phyloP scores from a whole-genome alignment of 345 rosid species.

The Pistacia integerrima region DNA sequence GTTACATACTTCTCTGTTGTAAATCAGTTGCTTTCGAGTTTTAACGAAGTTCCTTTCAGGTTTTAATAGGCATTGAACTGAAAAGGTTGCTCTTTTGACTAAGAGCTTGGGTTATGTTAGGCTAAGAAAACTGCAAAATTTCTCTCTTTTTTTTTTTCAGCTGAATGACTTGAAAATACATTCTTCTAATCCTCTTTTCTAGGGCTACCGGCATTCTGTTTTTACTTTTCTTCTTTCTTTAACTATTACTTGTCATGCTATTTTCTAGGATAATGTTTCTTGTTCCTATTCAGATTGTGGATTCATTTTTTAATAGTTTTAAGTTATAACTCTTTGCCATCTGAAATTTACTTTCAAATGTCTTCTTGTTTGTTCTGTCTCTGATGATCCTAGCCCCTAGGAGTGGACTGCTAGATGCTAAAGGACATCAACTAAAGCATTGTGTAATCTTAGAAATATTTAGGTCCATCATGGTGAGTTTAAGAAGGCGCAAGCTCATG shows the following conservation, averaged over 20 bases:
- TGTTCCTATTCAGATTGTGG: neutral
- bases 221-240: neutral
- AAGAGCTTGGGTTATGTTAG: conserved; percentile 9
- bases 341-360: conserved; percentile 6
- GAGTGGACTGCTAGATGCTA: conserved; percentile 24
- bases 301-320: conserved; percentile 8
- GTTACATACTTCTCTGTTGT: conserved; percentile 7
- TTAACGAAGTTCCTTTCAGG: neutral
- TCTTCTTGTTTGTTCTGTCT: conserved; percentile 10
- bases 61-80: conserved; percentile 6
- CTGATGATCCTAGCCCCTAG: conserved; percentile 21
- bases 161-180: neutral
- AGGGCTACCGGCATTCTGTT: neutral
- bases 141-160: neutral
- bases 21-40: neutral
- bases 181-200: conserved; percentile 9
- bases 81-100: neutral
- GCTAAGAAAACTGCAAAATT: neutral
- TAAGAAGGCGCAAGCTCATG: conserved; percentile 82
- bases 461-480: conserved; percentile 73
- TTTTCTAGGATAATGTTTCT: neutral
- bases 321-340: neutral
- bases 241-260: neutral
- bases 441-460: conserved; percentile 23
- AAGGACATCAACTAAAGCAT: conserved; percentile 23